phyloP scores from a whole-genome alignment of 1,139 yeast species.

The Kazachstania sp. region DNA sequence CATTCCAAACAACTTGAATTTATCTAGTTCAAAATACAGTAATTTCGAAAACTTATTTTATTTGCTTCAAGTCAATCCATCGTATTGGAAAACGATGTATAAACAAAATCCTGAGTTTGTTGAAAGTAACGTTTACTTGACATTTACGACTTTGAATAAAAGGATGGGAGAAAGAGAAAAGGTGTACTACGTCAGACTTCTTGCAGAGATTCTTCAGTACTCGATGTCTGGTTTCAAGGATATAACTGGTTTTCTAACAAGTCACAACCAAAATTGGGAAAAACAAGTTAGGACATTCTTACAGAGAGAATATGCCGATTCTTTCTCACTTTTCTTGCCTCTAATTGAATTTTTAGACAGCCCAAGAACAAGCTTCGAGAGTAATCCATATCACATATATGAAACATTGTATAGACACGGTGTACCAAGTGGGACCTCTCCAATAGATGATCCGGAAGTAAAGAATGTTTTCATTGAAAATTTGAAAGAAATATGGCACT shows the following conservation, averaged over 20 bases:
- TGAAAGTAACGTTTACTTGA: conserved; percentile 21
- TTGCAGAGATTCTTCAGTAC: conserved; percentile 43
- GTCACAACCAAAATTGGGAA: conserved; percentile 36
- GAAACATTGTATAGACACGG: conserved; percentile 37
- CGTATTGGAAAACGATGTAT: conserved; percentile 56
- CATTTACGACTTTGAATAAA: conserved; percentile 27
- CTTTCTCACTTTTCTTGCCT: conserved; percentile 46
- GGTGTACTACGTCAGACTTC: conserved; percentile 54
- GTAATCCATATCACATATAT: conserved; percentile 69
- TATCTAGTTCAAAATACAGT: conserved; percentile 17
- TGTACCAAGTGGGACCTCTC: conserved; percentile 48
- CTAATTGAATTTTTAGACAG: conserved; percentile 37
- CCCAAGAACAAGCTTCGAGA: conserved; percentile 61
- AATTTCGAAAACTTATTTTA: conserved; percentile 72
- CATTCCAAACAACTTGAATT: conserved; percentile 1
- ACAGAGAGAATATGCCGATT: conserved; percentile 34
- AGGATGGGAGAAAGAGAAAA: conserved; percentile 53
- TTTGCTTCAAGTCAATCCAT: conserved; percentile 76
- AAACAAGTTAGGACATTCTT: conserved; percentile 34
- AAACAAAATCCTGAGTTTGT: conserved; percentile 22
- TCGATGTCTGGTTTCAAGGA: conserved; percentile 19
- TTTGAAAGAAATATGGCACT: conserved; percentile 66
- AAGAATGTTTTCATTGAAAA: conserved; percentile 62
- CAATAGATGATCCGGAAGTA: conserved; percentile 71
- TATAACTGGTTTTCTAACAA: conserved; percentile 18